Evolutionary conservation across 2,329 filamentous ascomycete species (phyloP).

Genomic region (Sporothrix pallida): DNA sequence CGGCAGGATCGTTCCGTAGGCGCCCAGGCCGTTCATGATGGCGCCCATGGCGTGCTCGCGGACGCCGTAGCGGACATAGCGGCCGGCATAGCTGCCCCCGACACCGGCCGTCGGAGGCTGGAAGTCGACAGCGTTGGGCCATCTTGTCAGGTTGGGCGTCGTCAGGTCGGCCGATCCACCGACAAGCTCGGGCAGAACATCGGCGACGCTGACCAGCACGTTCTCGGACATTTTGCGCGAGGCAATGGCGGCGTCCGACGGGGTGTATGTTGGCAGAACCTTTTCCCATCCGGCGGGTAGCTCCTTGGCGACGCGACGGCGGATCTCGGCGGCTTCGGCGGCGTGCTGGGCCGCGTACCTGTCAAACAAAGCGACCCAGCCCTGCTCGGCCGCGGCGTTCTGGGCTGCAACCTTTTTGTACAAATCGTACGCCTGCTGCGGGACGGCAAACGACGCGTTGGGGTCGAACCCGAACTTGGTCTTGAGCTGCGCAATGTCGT

Average conservation of each 20-base stretch:
- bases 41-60: slow-evolving; percentile 92
- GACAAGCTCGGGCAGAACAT: slow-evolving; percentile 82
- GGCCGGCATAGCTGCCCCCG: slow-evolving; percentile 80
- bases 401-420: slow-evolving; percentile 84
- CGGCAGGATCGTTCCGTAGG: slow-evolving; percentile 93
- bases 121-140: slow-evolving; percentile 97
- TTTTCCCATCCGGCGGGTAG: slow-evolving; percentile 98
- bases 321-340: slow-evolving; percentile 78
- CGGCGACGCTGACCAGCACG: slow-evolving; percentile 86
- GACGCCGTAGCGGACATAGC: slow-evolving; percentile 91
- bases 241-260: slow-evolving; percentile 80
- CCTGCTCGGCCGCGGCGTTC: slow-evolving; percentile 86
- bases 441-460: slow-evolving; percentile 87
- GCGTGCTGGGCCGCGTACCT: slow-evolving; percentile 83
- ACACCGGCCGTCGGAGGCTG: slow-evolving; percentile 81
- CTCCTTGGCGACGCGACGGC: slow-evolving; percentile 77
- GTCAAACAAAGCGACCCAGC: slow-evolving; percentile 92
- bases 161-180: slow-evolving; percentile 98
- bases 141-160: slow-evolving; percentile 97
- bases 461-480: slow-evolving; percentile 94
- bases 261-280: slow-evolving; percentile 86
- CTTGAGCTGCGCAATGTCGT: slow-evolving; percentile 94
- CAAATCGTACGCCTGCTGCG: slow-evolving; percentile 90
- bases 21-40: slow-evolving; percentile 92
- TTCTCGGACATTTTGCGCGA: slow-evolving; percentile 96